Evolutionary conservation across 2,329 filamentous ascomycete genomes (phyloP).

Genomic region (Fusarium illudens): DNA sequence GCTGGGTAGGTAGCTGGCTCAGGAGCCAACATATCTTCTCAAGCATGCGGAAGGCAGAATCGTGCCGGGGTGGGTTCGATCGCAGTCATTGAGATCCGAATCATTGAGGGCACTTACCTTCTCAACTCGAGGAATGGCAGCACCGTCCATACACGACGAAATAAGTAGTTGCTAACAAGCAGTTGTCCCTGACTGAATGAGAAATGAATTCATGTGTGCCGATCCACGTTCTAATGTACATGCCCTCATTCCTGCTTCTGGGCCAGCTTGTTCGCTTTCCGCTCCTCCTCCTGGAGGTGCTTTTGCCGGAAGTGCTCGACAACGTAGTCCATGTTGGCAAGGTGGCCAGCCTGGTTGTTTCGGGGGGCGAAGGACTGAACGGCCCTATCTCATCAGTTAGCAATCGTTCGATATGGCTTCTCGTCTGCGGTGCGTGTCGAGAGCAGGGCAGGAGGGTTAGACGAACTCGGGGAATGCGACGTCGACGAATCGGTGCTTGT

Average conservation of each 20-base stretch:
- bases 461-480: slow-evolving; percentile 67
- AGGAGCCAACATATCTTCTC: neutral
- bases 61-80: neutral
- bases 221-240: slow-evolving; percentile 42
- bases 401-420: neutral
- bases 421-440: neutral
- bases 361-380: slow-evolving; percentile 59
- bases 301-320: slow-evolving; percentile 65
- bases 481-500: slow-evolving; percentile 58
- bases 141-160: neutral
- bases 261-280: slow-evolving; percentile 60
- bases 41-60: neutral
- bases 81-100: neutral
- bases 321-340: slow-evolving; percentile 63
- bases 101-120: neutral
- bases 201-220: slow-evolving; percentile 37
- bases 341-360: slow-evolving; percentile 65
- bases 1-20: neutral
- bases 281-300: slow-evolving; percentile 63
- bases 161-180: neutral
- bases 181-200: slow-evolving; percentile 26
- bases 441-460: neutral
- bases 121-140: neutral
- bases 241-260: slow-evolving; percentile 47
- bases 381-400: slow-evolving; percentile 51